Evolutionary conservation across 768 basidiomycete genomes (phyloP), one percentile per base, ranked within the genome.

Genomic region (Kwoniella dendrophila): DNA sequence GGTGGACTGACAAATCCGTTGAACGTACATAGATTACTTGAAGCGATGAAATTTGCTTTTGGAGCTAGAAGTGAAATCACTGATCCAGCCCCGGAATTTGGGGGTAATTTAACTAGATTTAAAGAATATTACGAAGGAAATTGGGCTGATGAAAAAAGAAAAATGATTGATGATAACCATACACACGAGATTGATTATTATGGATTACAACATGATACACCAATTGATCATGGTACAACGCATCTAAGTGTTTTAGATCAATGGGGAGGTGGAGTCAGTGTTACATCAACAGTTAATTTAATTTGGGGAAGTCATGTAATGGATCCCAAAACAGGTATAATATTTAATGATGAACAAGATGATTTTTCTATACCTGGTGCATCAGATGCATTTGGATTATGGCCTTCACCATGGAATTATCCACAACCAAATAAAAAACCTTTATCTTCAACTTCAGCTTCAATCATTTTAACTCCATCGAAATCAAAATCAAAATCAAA

Each of bases 161-260:
- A 69, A 12, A 90, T 90, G 72, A 84, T 97, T 45, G 92, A 90
- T 2, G 92, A 95, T 78, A 86, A 91, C 75, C 81, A 74, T 3
- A 95, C 95, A 0, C 93, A 96, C 76, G 76, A 84, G 3, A 84
- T 89, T 6, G 83, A 85, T 38, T 94, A 95, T 79, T 97, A 97
- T 76, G 83, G 89, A 32, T 89, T 93, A 1, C 82, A 88, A 54
- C 92, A 86, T 70, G 92, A 91, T 69, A 78, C 90, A 18, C 82
- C 84, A 34, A 82, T 81, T 1, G 92, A 96, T 79, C 90, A 94
- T 79, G 95, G 95, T 49, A 97, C 95, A 86, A 93, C 91, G 59
- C 94, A 97, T 73, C 84, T 89, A 4, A 90, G 89, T 5, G 84
- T 88, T 7, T 81, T 95, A 5, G 95, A 98, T 79, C 83, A 83